Base-by-base conservation (phyloP, 306 rosid genomes). In the Fragaria nilgerrensis region DNA sequence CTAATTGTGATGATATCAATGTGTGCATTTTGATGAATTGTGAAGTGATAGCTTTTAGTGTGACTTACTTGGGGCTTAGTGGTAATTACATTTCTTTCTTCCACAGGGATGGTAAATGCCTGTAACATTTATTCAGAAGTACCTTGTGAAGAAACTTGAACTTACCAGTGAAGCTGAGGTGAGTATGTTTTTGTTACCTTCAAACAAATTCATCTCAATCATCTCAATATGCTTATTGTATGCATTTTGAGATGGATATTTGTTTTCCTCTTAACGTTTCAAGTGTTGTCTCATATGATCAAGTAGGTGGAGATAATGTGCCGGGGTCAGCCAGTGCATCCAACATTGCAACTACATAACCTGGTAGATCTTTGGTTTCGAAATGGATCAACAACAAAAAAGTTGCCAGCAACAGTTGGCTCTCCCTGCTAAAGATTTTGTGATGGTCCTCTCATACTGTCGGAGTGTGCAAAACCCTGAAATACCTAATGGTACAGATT, bases 361-460 rank as follows among this genome's bases (percentile, higher is more conserved):
- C 78, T 95, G 20, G 98, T 95, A 19, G 97, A 95, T 64, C 78
- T 90, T 76, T 95, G 99, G 99, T 91, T 88, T 79, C 86, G 91
- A 70, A 87, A 92, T 2, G 91, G 92, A 39, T 85, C 97, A 25
- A 70, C 97, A 15, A 79, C 92, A 0, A 95, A 89, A 82, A 91
- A 83, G 81, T 71, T 86, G 48, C 90, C 96, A 0, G 96, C 96
- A 69, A 82, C 92, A 3, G 91, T 92, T 44, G 98, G 99, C 22
- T 89, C 99, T n/a, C 78, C 91, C 99, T 0, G 98, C 97, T 4
- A 95, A 95, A 87, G 97, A 95, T 83, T 95, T 92, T 59, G 99
- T 95, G 72, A 95, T 95, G 99, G 91, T 87, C 66, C 87, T 95
- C 76, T 92, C 96, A 5, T 94, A 94, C 80, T 86, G 91, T 85